A percentile compares a stretch with the other conserved stretches of the same genome.
Conservation (phyloP, 306 rosid genomes). For the Quercus robur region DNA sequence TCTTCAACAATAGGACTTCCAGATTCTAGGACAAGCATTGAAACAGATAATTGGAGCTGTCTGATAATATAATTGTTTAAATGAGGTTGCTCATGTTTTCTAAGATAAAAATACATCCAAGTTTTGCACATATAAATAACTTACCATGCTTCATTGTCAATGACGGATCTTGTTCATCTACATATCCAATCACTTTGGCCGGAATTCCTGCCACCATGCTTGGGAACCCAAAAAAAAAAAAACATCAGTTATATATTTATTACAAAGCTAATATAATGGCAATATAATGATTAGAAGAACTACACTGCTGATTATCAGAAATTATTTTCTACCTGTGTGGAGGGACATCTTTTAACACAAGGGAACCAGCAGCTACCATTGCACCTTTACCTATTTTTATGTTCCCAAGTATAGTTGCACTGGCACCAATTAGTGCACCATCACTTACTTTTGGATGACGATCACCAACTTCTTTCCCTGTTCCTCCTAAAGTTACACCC, state of each 20-base stretch:
- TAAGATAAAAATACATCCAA: not conserved
- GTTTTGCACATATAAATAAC: constrained; percentile 12
- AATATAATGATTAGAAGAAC: not conserved
- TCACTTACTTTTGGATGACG: constrained; percentile 95
- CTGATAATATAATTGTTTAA: not conserved
- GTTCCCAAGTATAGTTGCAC: constrained; percentile 84
- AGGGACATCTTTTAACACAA: constrained; percentile 77
- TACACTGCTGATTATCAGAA: not conserved
- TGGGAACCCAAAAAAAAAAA: constrained; percentile 13
- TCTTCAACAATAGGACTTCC: not conserved
- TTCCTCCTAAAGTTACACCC: constrained; percentile 95
- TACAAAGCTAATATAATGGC: not conserved
- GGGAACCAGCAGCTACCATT: constrained; percentile 87
- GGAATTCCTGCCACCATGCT: constrained; percentile 95
- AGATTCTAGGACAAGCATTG: not conserved
- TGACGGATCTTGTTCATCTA: constrained; percentile 64
- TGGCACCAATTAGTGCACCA: constrained; percentile 87
- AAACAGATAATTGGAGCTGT: not conserved
- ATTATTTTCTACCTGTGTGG: constrained; percentile 57
- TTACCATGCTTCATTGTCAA: constrained; percentile 97
- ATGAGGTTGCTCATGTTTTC: too few relatives aligned
- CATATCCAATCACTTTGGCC: constrained; percentile 69
- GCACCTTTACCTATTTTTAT: constrained; percentile 80
- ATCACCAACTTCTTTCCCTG: constrained; percentile 81
- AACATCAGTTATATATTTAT: constrained; percentile 9